Evolutionary conservation across 257 asterid species (phyloP), one percentile per base, ranked within the genome.

Genomic region (Verbena officinalis): DNA sequence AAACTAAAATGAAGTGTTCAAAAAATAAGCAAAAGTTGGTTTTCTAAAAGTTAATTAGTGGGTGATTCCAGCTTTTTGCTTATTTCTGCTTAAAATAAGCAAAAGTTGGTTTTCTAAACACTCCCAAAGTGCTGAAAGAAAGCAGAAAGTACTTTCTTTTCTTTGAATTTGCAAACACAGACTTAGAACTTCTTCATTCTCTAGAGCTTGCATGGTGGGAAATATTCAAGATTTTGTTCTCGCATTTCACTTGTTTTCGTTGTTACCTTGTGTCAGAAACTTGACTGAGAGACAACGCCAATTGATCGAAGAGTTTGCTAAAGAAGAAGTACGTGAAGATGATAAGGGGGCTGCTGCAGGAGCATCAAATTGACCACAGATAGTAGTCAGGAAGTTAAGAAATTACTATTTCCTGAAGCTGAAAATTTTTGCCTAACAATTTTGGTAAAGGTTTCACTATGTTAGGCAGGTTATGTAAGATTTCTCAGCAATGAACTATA

Each of bases 221-320:
- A 7, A 51, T 58, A 40, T 36, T 9, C 9, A 27, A 54, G 14
- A 61, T n/a, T 24, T 15, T 16, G 34, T 23, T 56, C n/a, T 54
- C 50, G 30, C n/a, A n/a, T n/a, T n/a, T n/a, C n/a, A n/a, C 23
- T 15, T 16, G 34, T 23, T 57, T 19, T 55, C 51, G 31, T 14
- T 34, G 43, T 62, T 54, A 43, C 55, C 40, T 64, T 33, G 42
- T 73, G 1, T 13, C 80, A 81, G 86, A 55, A 77, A 75, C 64
- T 64, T 91, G 85, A 83, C 96, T 19, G 89, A 76, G 31, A 84
- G 90, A 78, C 97, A 92, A 76, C 90, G 96, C 13, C 79, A 89
- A 68, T 57, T 92, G 67, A 89, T 92, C 2, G 96, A 92, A 71
- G 97, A 92, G 76, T 89, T 92, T 66, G 83, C 87, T 34, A 92